Percentiles rank a stretch among this genome's conserved stretches.
Evolutionary conservation across 83 land plant genomes (phyloP).

Genomic region (Larix sibirica): DNA sequence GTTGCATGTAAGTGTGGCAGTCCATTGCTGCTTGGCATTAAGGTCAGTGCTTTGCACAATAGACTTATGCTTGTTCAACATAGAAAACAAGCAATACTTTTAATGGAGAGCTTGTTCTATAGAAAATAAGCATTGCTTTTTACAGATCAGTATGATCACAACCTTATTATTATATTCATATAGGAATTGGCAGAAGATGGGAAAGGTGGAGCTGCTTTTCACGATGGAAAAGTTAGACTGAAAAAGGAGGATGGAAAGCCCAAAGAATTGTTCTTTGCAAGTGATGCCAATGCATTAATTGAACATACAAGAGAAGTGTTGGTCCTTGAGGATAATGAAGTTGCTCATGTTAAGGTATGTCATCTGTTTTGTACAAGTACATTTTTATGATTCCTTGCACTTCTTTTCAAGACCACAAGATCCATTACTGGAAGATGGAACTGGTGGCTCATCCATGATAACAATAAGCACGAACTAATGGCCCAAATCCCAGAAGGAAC

Average conservation of each 20-base stretch:
- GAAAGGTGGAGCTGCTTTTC: conserved; percentile 31
- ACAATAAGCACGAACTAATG: no score
- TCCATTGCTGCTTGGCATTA: conserved; percentile 91
- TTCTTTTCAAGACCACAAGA: no score
- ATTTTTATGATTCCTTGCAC: no score
- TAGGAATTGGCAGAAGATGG: conserved; percentile 43
- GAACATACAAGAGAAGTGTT: conserved; percentile 86
- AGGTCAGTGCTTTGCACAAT: conserved; percentile 52
- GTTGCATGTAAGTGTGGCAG: conserved; percentile 99
- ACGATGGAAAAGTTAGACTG: conserved; percentile 45
- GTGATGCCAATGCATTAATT: conserved; percentile 90
- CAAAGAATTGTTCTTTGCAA: conserved; percentile 87
- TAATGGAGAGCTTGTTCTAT: background rate
- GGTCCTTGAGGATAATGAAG: conserved; percentile 92
- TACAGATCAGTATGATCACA: conserved; percentile 1
- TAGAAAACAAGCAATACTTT: background rate
- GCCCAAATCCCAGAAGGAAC: no score
- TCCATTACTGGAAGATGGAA: no score
- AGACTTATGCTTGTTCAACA: background rate
- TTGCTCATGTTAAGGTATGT: conserved; percentile 86
- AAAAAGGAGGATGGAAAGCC: conserved; percentile 44
- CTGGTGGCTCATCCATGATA: no score
- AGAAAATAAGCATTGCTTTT: conserved; percentile 1
- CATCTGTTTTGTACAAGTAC: background rate
- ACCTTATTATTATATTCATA: background rate